Percentiles rank a stretch among this genome's conserved stretches.
Evolutionary conservation across 148 eudicot species (phyloP).

Genomic region (Camellia lanceoleosa): DNA sequence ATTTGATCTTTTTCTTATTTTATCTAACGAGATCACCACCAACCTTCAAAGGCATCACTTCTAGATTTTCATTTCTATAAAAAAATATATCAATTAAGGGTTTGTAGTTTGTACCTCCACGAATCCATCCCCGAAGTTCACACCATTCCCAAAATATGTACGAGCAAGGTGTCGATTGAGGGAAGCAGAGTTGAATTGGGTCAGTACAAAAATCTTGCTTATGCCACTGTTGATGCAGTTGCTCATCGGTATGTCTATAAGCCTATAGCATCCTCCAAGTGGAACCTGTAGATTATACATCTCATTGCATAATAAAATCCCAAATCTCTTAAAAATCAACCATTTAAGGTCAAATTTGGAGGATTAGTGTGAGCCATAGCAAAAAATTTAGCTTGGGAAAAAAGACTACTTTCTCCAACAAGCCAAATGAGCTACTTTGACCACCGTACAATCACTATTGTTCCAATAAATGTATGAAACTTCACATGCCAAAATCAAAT

Average conservation of each 20-base stretch:
- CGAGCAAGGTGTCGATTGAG: slow-evolving; percentile 91
- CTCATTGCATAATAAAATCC: slow-evolving; percentile 9
- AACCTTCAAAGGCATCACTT: neutral
- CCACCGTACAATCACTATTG: neutral
- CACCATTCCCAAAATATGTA: slow-evolving; percentile 82
- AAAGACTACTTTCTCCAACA: neutral
- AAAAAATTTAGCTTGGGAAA: neutral
- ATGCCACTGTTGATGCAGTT: slow-evolving; percentile 96
- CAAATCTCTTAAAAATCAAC: neutral
- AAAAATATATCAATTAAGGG: neutral
- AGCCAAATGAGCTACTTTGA: neutral
- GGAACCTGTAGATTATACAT: slow-evolving; percentile 62
- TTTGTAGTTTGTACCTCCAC: slow-evolving; percentile 59
- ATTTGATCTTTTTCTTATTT: neutral
- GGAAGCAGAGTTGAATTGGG: slow-evolving; percentile 95
- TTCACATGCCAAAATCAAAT: neutral
- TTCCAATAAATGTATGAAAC: neutral
- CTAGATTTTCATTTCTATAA: neutral
- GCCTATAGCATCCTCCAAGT: slow-evolving; percentile 92
- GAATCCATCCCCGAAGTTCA: slow-evolving; percentile 91
- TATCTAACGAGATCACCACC: neutral
- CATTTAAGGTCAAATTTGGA: neutral
- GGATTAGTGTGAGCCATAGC: neutral
- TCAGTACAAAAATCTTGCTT: slow-evolving; percentile 75
- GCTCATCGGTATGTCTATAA: slow-evolving; percentile 99